Evolutionary conservation across 108 stramenopile genomes (phyloP).

Genomic region (Seminavis robusta): DNA sequence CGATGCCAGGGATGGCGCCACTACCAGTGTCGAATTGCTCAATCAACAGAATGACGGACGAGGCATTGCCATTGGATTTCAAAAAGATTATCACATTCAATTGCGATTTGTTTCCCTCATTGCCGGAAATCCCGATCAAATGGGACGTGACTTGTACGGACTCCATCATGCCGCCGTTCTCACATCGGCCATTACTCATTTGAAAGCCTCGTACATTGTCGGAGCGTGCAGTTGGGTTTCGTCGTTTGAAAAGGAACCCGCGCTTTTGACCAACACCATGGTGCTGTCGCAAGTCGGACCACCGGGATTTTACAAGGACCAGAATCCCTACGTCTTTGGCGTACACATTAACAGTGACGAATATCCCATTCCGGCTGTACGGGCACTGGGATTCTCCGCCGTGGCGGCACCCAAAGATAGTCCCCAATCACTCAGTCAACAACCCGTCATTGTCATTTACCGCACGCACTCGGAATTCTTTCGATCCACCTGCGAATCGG

Average conservation of each 20-base stretch:
- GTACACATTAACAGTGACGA: constrained; percentile 45
- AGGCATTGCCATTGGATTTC: constrained; percentile 45
- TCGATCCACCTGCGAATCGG: constrained; percentile 39
- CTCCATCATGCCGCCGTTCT: no score
- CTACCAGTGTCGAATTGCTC: constrained; percentile 24
- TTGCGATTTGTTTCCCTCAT: constrained; percentile 47
- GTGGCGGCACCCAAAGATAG: neutral
- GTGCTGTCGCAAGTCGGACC: constrained; percentile 54
- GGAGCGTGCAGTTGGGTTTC: no score
- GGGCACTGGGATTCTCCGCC: constrained; percentile 26
- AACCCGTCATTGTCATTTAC: constrained; percentile 33
- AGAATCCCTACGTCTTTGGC: constrained; percentile 54
- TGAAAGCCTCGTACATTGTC: no score
- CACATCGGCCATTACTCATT: constrained; percentile 16
- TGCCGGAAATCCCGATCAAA: constrained; percentile 23
- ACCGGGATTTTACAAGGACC: constrained; percentile 32
- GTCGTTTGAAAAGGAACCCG: constrained; percentile 25
- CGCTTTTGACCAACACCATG: constrained; percentile 27
- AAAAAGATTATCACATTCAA: constrained; percentile 24
- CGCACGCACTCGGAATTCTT: constrained; percentile 40
- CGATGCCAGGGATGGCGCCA: constrained; percentile 40
- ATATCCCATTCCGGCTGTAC: constrained; percentile 33
- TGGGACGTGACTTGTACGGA: constrained; percentile 17
- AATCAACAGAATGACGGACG: constrained; percentile 34
- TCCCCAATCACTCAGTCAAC: constrained; percentile 1